A percentile compares a stretch with the other conserved stretches of the same genome.
These are phyloP conservation scores for Boletus sensibilis DNA, from an alignment of 768 basidiomycete species.

Conservation along the genomic window DNA sequence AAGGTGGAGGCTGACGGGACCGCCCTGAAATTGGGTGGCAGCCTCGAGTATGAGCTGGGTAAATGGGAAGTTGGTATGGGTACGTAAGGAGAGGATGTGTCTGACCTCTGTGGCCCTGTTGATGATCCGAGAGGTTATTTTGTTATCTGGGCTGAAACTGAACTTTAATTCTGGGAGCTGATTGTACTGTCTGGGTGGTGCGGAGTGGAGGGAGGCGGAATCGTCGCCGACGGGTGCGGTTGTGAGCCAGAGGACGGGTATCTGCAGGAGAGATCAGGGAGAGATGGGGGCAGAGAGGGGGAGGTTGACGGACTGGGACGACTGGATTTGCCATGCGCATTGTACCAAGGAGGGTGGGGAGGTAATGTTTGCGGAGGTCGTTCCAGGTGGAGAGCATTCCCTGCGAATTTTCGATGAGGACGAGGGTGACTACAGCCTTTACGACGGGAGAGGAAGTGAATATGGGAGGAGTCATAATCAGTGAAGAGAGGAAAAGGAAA, in stretches of 20 bases:
- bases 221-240: slow-evolving; percentile 41
- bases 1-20: slow-evolving; percentile 45
- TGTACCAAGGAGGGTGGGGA: slow-evolving; percentile 42
- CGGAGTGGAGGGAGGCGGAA: slow-evolving; percentile 13
- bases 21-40: slow-evolving; percentile 31
- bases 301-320: slow-evolving; percentile 38
- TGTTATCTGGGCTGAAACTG: slow-evolving; percentile 42
- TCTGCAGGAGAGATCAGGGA: slow-evolving; percentile 13
- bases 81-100: not conserved
- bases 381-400: slow-evolving; percentile 46
- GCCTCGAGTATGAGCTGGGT: slow-evolving; percentile 30
- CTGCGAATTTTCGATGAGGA: slow-evolving; percentile 58
- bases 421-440: slow-evolving; percentile 36
- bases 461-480: slow-evolving; percentile 14
- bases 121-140: slow-evolving; percentile 44
- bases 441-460: slow-evolving; percentile 19
- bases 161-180: slow-evolving; percentile 44
- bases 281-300: not conserved
- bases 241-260: slow-evolving; percentile 45
- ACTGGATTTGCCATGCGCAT: slow-evolving; percentile 40
- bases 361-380: slow-evolving; percentile 47
- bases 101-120: slow-evolving; percentile 47
- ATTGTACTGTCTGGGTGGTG: slow-evolving; percentile 42
- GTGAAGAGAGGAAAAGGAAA: not conserved
- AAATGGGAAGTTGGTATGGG: not conserved